Conservation (phyloP, 345 rosid genomes). For the Bruguiera gymnorhiza region DNA sequence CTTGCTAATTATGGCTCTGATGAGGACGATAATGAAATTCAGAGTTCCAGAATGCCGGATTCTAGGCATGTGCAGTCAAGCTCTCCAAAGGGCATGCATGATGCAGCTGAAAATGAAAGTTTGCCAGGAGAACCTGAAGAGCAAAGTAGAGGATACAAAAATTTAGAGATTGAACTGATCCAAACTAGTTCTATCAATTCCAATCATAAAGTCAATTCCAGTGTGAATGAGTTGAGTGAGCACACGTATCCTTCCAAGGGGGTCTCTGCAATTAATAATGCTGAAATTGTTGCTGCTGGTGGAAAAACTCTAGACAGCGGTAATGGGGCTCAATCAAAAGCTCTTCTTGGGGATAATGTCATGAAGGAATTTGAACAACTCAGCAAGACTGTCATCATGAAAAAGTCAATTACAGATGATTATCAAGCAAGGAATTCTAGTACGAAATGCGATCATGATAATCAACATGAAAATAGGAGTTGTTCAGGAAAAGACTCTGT, state of each 20-base stretch:
- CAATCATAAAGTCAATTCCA: slow-evolving; percentile 20
- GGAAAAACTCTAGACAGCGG: slow-evolving; percentile 20
- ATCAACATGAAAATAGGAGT: slow-evolving; percentile 42
- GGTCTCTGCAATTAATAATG: slow-evolving; percentile 10
- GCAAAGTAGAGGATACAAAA: slow-evolving; percentile 7
- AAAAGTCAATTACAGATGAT: slow-evolving; percentile 28
- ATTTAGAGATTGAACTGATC: slow-evolving; percentile 19
- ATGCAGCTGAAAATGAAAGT: slow-evolving; percentile 37
- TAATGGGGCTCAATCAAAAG: slow-evolving; percentile 28
- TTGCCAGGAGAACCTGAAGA: slow-evolving; percentile 31
- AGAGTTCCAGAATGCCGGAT: slow-evolving; percentile 34
- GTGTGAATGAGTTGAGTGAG: slow-evolving; percentile 17
- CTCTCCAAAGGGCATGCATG: slow-evolving; percentile 21
- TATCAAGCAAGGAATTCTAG: slow-evolving; percentile 36
- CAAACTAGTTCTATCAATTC: slow-evolving; percentile 22
- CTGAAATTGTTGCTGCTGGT: slow-evolving; percentile 26
- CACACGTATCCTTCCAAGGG: slow-evolving; percentile 17
- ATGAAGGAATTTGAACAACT: slow-evolving; percentile 23
- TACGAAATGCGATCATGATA: slow-evolving; percentile 36
- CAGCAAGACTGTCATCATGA: slow-evolving; percentile 22
- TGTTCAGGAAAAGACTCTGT: slow-evolving; percentile 33
- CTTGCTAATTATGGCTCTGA: slow-evolving; percentile 93
- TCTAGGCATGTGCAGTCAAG: slow-evolving; percentile 28
- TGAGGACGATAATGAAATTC: slow-evolving; percentile 57
- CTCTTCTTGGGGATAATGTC: slow-evolving; percentile 10